These are phyloP conservation scores for Lavandula angustifolia DNA, from an alignment of 257 asterid genomes.

Conservation along the genomic window DNA sequence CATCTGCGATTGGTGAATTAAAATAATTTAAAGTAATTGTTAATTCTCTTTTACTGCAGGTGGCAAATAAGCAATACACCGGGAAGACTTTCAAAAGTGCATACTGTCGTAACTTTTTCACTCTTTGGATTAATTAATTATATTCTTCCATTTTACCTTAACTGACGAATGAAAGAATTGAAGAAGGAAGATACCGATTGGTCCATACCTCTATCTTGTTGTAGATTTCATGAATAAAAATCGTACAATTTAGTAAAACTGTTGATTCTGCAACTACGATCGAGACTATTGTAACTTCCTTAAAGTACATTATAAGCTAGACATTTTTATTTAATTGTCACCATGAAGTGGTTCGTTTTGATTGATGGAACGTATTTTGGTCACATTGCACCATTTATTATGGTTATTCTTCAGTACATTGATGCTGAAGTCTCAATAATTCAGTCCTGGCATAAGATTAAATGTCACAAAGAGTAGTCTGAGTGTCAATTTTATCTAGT, in stretches of 20 bases:
- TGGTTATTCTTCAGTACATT: conserved; percentile 34
- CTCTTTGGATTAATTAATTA: conserved; percentile 22
- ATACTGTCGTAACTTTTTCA: conserved; percentile 26
- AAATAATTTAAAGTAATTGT: neutral
- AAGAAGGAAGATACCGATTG: conserved; percentile 26
- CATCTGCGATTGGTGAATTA: neutral
- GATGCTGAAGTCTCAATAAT: conserved; percentile 2
- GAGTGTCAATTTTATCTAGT: conserved; percentile 36
- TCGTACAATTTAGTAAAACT: conserved; percentile 30
- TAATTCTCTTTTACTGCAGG: conserved; percentile 29
- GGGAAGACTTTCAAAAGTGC: conserved; percentile 22
- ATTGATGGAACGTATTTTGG: conserved; percentile 21
- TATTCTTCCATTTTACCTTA: neutral
- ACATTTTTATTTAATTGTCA: conserved; percentile 25
- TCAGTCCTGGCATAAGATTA: neutral
- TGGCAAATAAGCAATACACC: conserved; percentile 34
- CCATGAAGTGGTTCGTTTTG: no score
- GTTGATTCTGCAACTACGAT: conserved; percentile 28
- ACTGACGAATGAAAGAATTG: conserved; percentile 24
- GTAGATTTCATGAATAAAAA: conserved; percentile 34
- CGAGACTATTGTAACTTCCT: conserved; percentile 9
- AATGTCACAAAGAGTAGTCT: conserved; percentile 24
- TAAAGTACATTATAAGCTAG: conserved; percentile 20
- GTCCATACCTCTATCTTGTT: conserved; percentile 30
- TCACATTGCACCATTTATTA: conserved; percentile 20